Base-by-base conservation (phyloP, 768 basidiomycete genomes). In the Xerocomellus dryophilus region DNA sequence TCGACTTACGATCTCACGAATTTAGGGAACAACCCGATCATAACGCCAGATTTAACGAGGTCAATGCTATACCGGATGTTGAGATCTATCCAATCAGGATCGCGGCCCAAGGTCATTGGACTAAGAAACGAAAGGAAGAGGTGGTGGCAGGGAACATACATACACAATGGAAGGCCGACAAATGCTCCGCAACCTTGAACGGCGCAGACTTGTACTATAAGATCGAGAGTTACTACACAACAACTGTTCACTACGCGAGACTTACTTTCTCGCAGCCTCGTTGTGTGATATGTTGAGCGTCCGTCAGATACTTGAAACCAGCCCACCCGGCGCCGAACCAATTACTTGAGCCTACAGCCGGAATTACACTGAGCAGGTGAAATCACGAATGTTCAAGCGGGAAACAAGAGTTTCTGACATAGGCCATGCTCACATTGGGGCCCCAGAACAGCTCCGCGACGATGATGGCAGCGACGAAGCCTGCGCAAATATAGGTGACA, bases 161-260 rank as follows among this genome's bases (percentile, higher is more conserved):
- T n/a, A 79, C 81, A 82, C 4, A 78, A 47, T 2, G 80, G 78
- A 27, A 74, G 63, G 0, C 81, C 82, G 6, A 83, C 76, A 49
- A 83, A 78, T 0, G 74, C 43, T 23, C 52, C 0, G 71, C 53
- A 5, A 74, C 55, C 42, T 68, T 75, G 61, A 75, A 77, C 7
- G 68, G 51, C 2, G 53, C 47, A 8, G 47, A 54, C 23, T 65
- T 41, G 39, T 47, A 20, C 51, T 53, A 12, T 4, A 15, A 31
- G 9, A n/a, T 8, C 12, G 20, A 14, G 12, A 7, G 18, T 32
- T 15, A 45, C 18, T 14, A 32, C 29, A 20, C 20, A 5, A 12
- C 20, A 7, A 17, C 15, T 3, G 25, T 21, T 9, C 4, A 4
- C 23, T 9, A 1, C 20, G 17, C 2, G 0, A 3, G 1, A 47